phyloP scores from a whole-genome alignment of 2,329 filamentous ascomycete genomes.

The Talaromyces piceae region DNA sequence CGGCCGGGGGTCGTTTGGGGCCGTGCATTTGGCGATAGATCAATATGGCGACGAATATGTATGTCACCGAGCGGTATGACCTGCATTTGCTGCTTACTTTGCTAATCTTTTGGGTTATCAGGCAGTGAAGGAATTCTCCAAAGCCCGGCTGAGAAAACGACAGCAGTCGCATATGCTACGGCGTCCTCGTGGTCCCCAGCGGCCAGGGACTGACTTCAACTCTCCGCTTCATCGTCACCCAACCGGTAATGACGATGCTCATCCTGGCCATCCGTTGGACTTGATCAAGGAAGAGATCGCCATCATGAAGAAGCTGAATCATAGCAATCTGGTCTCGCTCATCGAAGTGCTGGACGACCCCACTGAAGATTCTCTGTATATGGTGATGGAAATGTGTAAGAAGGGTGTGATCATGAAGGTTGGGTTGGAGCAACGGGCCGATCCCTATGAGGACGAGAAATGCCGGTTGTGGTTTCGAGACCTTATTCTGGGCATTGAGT shows the following conservation, averaged over 20 bases:
- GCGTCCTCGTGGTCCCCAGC: constrained; percentile 47
- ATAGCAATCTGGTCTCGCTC: constrained; percentile 85
- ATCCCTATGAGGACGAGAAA: constrained; percentile 72
- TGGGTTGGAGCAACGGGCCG: constrained; percentile 71
- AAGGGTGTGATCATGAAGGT: constrained; percentile 97
- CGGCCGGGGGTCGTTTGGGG: constrained; percentile 89
- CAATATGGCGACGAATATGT: constrained; percentile 92
- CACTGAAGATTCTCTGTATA: constrained; percentile 90
- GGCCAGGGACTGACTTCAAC: constrained; percentile 53
- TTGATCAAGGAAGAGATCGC: constrained; percentile 94
- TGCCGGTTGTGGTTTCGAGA: constrained; percentile 93
- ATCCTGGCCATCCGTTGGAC: constrained; percentile 65
- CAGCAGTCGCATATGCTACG: constrained; percentile 83
- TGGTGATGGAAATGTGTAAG: constrained; percentile 98
- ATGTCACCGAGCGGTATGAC: constrained; percentile 48
- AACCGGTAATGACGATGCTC: constrained; percentile 42
- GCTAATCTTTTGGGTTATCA: constrained; percentile 29
- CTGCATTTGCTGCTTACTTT: background rate
- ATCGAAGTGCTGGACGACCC: constrained; percentile 95
- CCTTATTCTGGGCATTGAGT: constrained; percentile 89
- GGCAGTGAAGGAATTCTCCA: constrained; percentile 98
- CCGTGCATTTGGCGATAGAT: constrained; percentile 83
- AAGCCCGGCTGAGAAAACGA: constrained; percentile 78
- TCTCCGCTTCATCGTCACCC: constrained; percentile 57
- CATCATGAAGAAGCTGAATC: constrained; percentile 98